Evolutionary conservation across 2,329 filamentous ascomycete species (phyloP), one percentile per base, ranked within the genome.

Genomic region (Thelonectria olida): DNA sequence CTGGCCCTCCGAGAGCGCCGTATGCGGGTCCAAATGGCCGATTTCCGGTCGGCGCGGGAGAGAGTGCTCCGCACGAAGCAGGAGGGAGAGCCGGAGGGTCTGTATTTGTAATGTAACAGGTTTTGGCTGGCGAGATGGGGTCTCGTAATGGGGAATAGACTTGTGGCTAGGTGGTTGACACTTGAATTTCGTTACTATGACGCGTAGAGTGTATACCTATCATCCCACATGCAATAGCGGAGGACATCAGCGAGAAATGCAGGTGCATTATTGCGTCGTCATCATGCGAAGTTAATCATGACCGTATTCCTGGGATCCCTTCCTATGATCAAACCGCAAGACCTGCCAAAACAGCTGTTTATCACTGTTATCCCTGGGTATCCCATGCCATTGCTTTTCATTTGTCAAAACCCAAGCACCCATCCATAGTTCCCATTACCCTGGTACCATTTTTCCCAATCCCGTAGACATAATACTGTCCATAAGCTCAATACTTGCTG

Each of bases 11-110:
- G 96, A 70, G 96, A 99, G 83, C 88, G 96, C 67, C 90, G 96
- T 75, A 99, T 99, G 96, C 89, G 95, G 57, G 96, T 99, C 60
- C 95, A 98, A 80, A 99, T 99, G 96, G 92, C 94, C 7, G 96
- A 99, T 80, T 99, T 99, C 85, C 85, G 96, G 57, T 86, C 93
- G 58, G 96, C 96, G 22, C 88, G 95, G 72, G 96, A 99, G 81
- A 90, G 93, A 68, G 96, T 99, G 65, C 85, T 99, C 78, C 96
- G 97, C 83, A 99, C 96, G 50, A 99, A 99, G 90, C 96, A 91
- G 74, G 96, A 99, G 83, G 95, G 95, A 70, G 96, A 98, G 81
- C 96, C 96, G 0, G 96, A 99, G 82, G 96, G 96, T 71, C 82
- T 99, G 87, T 99, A 99, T 83, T 89, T 99, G 91, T 99, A 97